A percentile compares a stretch with the other conserved stretches of the same genome.
These are phyloP conservation scores for Talaromyces wortmannii DNA, from an alignment of 495 filamentous ascomycete species.

Conservation along the genomic window DNA sequence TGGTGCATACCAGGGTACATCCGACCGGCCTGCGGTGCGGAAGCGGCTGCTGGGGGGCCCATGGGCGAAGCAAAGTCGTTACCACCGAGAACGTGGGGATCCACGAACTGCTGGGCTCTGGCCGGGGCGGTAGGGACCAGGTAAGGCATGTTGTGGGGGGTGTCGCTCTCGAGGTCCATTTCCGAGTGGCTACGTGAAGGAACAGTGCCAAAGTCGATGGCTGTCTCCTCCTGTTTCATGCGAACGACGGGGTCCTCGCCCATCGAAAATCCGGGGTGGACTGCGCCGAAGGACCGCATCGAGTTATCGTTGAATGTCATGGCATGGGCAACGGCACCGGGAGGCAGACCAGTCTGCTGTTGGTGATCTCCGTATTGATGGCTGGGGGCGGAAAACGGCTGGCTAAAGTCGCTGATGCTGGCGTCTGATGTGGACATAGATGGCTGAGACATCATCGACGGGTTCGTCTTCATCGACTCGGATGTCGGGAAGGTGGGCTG, in stretches of 20 bases:
- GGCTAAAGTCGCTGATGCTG: conserved; percentile 26
- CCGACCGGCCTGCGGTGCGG: conserved; percentile 55
- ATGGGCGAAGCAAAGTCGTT: too few species aligned
- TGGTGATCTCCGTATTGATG: conserved; percentile 89
- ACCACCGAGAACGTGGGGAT: conserved; percentile 63
- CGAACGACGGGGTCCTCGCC: conserved; percentile 38
- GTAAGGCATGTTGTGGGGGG: conserved; percentile 56
- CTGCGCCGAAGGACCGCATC: conserved; percentile 45
- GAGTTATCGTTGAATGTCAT: conserved; percentile 57
- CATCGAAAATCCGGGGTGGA: conserved; percentile 35
- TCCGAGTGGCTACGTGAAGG: conserved; percentile 44
- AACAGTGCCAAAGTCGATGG: conserved; percentile 48
- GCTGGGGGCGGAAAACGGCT: conserved; percentile 66
- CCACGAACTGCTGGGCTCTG: conserved; percentile 48
- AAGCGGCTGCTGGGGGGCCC: conserved; percentile 39
- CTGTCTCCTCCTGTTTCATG: conserved; percentile 44
- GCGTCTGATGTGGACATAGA: conserved; percentile 32
- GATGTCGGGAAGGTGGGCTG: conserved; percentile 23
- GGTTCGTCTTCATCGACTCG: conserved; percentile 32
- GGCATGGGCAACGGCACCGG: conserved; percentile 65
- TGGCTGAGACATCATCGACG: conserved; percentile 27
- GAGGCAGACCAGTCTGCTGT: conserved; percentile 84
- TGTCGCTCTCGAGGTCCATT: conserved; percentile 49
- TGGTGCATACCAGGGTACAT: conserved; percentile 89
- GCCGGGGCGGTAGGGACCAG: conserved; percentile 24